Conservation (phyloP, 768 basidiomycete genomes). For the Russula abietina region DNA sequence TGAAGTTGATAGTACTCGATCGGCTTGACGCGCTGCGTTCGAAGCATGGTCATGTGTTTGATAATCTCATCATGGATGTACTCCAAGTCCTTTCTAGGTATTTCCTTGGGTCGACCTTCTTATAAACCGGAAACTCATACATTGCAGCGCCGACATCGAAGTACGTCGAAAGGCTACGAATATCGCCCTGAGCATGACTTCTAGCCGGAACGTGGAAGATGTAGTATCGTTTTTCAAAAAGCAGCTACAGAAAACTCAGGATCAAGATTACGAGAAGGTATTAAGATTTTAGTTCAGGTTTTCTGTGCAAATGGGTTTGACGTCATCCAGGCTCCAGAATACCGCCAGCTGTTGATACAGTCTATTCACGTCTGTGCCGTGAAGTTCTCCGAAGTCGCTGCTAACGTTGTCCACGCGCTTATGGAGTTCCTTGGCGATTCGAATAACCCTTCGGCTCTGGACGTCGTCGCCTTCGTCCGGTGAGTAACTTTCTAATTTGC, state of each 20-base stretch:
- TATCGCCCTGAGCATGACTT: constrained; percentile 89
- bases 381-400: constrained; percentile 94
- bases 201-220: constrained; percentile 92
- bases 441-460: constrained; percentile 90
- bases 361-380: constrained; percentile 95
- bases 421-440: constrained; percentile 95
- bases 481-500: constrained; percentile 25
- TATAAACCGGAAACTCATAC: constrained; percentile 5
- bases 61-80: constrained; percentile 92
- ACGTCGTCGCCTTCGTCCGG: constrained; percentile 85
- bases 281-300: background rate
- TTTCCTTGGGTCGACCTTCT: background rate
- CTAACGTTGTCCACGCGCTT: constrained; percentile 86
- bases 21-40: constrained; percentile 76
- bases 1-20: constrained; percentile 94
- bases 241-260: constrained; percentile 89
- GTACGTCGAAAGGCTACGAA: constrained; percentile 87
- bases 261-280: constrained; percentile 90
- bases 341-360: constrained; percentile 93
- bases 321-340: constrained; percentile 70
- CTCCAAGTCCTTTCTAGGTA: constrained; percentile 84
- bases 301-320: background rate
- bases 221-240: constrained; percentile 96
- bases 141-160: constrained; percentile 85
- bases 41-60: constrained; percentile 84